Evolutionary conservation across 495 filamentous ascomycete species (phyloP).

Genomic region (Xylaria grammica): DNA sequence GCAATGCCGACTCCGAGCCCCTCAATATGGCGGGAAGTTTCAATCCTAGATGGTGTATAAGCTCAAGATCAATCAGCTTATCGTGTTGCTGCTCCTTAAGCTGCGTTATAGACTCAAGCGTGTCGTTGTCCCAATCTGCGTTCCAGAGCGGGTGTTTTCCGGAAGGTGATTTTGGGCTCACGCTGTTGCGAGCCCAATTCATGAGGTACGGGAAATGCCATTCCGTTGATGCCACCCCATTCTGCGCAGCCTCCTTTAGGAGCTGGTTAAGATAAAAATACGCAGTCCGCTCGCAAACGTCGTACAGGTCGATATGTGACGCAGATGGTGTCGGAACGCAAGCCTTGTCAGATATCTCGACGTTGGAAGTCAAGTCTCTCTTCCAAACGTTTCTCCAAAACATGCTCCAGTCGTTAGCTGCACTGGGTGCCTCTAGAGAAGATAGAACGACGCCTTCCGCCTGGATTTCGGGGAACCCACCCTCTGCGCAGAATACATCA

Average conservation of each 20-base stretch:
- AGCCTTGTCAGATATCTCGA: background rate
- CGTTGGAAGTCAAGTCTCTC: background rate
- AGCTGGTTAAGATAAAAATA: background rate
- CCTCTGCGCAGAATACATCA: background rate
- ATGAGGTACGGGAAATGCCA: background rate
- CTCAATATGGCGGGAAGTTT: background rate
- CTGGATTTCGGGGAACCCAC: background rate
- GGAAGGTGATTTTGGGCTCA: background rate
- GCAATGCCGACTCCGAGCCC: background rate
- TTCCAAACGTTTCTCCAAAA: conserved; percentile 1
- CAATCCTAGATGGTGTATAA: background rate
- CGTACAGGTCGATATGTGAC: background rate
- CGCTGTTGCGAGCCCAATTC: background rate
- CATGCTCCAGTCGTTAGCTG: background rate
- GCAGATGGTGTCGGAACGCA: no score
- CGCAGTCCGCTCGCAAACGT: background rate
- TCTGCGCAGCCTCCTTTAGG: background rate
- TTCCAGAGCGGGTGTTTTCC: background rate
- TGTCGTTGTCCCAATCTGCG: no score
- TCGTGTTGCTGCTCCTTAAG: no score
- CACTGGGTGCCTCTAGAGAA: background rate
- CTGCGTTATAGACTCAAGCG: no score
- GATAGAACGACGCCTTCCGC: background rate
- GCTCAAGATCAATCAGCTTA: background rate
- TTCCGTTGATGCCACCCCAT: background rate